Evolutionary conservation across 495 filamentous ascomycete species (phyloP).

Genomic region (Aspergillus egyptiacus): DNA sequence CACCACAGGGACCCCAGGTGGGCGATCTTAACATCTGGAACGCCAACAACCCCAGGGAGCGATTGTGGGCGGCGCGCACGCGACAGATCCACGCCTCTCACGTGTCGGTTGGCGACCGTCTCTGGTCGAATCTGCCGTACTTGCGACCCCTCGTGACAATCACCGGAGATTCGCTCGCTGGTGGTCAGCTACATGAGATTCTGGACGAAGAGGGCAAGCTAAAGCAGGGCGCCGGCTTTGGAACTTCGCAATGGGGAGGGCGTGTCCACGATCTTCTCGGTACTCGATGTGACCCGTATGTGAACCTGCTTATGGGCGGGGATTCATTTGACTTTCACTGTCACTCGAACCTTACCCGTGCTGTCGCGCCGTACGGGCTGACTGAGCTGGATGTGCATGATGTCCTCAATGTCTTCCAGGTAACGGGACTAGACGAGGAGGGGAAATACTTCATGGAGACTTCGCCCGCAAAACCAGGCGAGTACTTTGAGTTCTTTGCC

Average conservation of each 20-base stretch:
- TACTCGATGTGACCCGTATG: slow-evolving; percentile 71
- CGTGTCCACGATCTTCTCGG: slow-evolving; percentile 68
- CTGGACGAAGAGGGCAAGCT: slow-evolving; percentile 33
- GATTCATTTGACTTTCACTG: slow-evolving; percentile 72
- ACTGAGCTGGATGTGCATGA: slow-evolving; percentile 72
- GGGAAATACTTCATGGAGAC: slow-evolving; percentile 76
- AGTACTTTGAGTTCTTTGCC: slow-evolving; percentile 72
- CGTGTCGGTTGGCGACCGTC: slow-evolving; percentile 59
- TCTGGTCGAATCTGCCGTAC: slow-evolving; percentile 74
- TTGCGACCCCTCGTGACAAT: slow-evolving; percentile 69
- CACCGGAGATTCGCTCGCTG: slow-evolving; percentile 58
- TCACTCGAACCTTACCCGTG: slow-evolving; percentile 72
- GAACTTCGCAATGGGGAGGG: slow-evolving; percentile 44
- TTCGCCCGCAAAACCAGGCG: slow-evolving; percentile 58
- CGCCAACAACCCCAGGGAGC: slow-evolving; percentile 65
- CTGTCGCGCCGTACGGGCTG: slow-evolving; percentile 60
- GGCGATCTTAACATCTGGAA: slow-evolving; percentile 83
- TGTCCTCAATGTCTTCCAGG: slow-evolving; percentile 77
- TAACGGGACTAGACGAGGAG: slow-evolving; percentile 64
- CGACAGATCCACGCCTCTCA: slow-evolving; percentile 72
- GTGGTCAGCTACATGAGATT: slow-evolving; percentile 47
- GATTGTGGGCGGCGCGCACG: slow-evolving; percentile 74
- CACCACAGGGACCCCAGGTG: slow-evolving; percentile 68
- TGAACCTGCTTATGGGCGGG: slow-evolving; percentile 64
- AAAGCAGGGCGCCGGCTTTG: slow-evolving; percentile 31